Evolutionary conservation across 2,329 filamentous ascomycete species (phyloP).

Genomic region (Arthrobotrys megalospora): DNA sequence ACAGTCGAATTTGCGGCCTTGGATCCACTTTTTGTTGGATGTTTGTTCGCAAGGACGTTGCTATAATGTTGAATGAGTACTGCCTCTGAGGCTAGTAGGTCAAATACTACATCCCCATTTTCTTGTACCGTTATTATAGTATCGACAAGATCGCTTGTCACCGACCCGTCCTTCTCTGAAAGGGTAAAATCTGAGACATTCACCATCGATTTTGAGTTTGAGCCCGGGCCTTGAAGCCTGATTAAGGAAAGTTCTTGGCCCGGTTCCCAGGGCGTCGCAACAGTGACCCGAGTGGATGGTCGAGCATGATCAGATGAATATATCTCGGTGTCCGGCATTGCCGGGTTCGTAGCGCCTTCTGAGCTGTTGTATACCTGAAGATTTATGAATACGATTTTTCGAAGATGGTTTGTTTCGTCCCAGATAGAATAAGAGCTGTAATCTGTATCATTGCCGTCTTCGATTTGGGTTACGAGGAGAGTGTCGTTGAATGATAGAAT

Average conservation of each 20-base stretch:
- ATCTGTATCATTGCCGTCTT: slow-evolving; percentile 35
- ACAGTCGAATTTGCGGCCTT: slow-evolving; percentile 33
- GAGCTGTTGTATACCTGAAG: slow-evolving; percentile 47
- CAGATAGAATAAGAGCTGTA: slow-evolving; percentile 54
- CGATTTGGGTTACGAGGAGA: slow-evolving; percentile 35
- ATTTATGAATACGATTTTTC: slow-evolving; percentile 55
- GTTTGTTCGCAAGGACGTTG: slow-evolving; percentile 37
- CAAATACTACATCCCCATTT: slow-evolving; percentile 31
- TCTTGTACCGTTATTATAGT: slow-evolving; percentile 41
- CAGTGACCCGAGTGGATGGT: slow-evolving; percentile 32
- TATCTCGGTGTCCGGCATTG: slow-evolving; percentile 18
- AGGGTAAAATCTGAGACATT: slow-evolving; percentile 50
- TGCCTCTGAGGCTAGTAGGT: slow-evolving; percentile 42
- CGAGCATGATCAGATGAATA: slow-evolving; percentile 27
- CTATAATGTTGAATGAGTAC: slow-evolving; percentile 46
- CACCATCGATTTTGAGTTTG: slow-evolving; percentile 46
- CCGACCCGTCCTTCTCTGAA: slow-evolving; percentile 31
- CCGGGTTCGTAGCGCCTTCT: slow-evolving; percentile 13
- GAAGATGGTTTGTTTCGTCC: slow-evolving; percentile 43
- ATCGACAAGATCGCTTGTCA: slow-evolving; percentile 37
- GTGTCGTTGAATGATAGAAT: slow-evolving; percentile 41
- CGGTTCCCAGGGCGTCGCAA: slow-evolving; percentile 41
- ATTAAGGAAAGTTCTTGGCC: slow-evolving; percentile 46
- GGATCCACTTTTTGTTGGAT: slow-evolving; percentile 39
- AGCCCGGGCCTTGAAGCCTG: slow-evolving; percentile 44